Evolutionary conservation across 1,284 basidiomycete genomes (phyloP), one percentile per base, ranked within the genome.

Genomic region (Ganoderma leucocontextum): DNA sequence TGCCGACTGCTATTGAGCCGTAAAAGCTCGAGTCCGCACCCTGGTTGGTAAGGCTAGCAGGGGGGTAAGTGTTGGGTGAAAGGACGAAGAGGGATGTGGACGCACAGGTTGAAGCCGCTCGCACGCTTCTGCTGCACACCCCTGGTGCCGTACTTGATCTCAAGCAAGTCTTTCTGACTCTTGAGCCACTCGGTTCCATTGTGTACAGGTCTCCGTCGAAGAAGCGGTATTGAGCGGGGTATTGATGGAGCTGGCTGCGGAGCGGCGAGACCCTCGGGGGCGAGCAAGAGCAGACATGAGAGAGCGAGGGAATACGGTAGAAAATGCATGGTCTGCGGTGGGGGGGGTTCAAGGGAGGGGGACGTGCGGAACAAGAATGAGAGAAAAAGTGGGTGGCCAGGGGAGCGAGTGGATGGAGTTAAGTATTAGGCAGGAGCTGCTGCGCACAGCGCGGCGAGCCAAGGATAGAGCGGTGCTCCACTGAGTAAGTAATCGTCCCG

Each of bases 1-100:
- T 83, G 29, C 82, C 82, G 39, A 83, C 77, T n/a, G 82, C 82
- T 65, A 83, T 63, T 58, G 82, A 79, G 44, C 83, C 82, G 66
- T 78, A 82, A 68, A 82, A 83, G 44, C 82, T 78, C 19, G 78
- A 77, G 66, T 80, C 78, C 13, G 72, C 72, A 39, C 74, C 70
- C 68, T 78, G 71, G 68, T 80, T 75, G 38, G 76, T 77, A 35
- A 80, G 69, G 17, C 78, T 79, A 62, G n/a, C 29, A 12, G 4
- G 42, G 42, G 33, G 25, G 42, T 47, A 29, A 47, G 41, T 4
- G 38, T 0, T n/a, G 4, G 6, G 62, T 13, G 42, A 12, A 2
- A 58, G 13, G 19, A 8, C 4, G 17, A 12, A 22, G 9, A 41
- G 6, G 49, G 12, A 29, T 6, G 22, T 47, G 15, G n/a, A 72